Evolutionary conservation across 2,329 filamentous ascomycete genomes (phyloP), one percentile per base, ranked within the genome.

Genomic region (Aspergillus phoenicis): DNA sequence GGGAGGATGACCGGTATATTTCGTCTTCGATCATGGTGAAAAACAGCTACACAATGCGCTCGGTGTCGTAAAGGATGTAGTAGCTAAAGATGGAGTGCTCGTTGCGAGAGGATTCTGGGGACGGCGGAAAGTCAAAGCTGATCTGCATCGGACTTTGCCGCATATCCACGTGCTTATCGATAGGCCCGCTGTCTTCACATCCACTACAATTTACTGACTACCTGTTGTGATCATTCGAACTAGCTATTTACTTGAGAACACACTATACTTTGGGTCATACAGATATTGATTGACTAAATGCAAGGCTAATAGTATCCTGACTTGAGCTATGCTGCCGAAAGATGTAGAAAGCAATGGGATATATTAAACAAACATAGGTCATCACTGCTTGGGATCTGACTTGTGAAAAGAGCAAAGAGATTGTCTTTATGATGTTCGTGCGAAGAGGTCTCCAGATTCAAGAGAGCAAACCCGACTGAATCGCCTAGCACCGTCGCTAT

Each of bases 1-100:
- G 95, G 51, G 91, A 94, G 0, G 94, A 96, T 55, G 90, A 86
- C 33, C 92, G 88, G 79, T 98, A 99, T 58, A 93, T 84, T 67
- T 91, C 91, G 78, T 99, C 95, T 84, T 99, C 95, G 63, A 87
- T 90, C 86, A 96, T 91, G 55, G 55, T 63, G 59, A 1, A 38
- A 13, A 39, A 33, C 33, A 24, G n/a, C 7, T 39, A 15, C 11
- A 36, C 24, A 24, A 22, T 8, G 8, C 30, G 28, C 20, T 20
- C 41, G 8, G 20, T 20, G 20, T 13, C 33, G 11, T 10, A 11
- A 36, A 5, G 26, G 26, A 30, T 4, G 33, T 15, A 20, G 33
- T 36, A 20, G 41, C 22, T 24, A 11, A 13, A 0, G 17, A 24
- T 45, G 17, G 20, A 45, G 8, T 20, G n/a, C 51, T 38, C 11